A percentile compares a stretch with the other conserved stretches of the same genome.
phyloP scores from a whole-genome alignment of 345 rosid species.

The Citrus medica region DNA sequence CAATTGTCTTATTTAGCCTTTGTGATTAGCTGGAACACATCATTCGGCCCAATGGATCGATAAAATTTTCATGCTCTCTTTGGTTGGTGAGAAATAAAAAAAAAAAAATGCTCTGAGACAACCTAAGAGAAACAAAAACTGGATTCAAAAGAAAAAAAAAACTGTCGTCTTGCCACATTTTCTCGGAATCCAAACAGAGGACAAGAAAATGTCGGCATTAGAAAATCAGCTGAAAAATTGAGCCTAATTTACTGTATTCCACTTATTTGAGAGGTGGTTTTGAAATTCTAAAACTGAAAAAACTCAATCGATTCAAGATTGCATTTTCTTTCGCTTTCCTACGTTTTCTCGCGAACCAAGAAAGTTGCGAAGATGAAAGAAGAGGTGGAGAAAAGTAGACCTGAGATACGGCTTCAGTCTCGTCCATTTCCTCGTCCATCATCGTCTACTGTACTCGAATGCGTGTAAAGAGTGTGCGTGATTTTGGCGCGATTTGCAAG shows the following conservation, averaged over 20 bases:
- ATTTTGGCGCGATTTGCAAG: background rate
- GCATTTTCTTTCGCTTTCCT: background rate
- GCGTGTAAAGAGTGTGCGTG: background rate
- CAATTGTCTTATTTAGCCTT: background rate
- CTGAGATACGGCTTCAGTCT: slow-evolving; percentile 62
- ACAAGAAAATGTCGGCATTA: background rate
- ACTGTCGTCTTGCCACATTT: background rate
- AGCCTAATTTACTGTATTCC: background rate
- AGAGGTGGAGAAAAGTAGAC: slow-evolving; percentile 22
- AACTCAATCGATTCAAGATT: background rate
- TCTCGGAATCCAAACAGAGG: background rate
- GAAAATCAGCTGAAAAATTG: background rate
- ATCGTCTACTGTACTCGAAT: slow-evolving; percentile 10
- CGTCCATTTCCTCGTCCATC: slow-evolving; percentile 64
- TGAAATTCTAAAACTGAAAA: background rate
- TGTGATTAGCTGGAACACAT: background rate
- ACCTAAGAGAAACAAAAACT: background rate
- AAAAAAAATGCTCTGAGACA: background rate
- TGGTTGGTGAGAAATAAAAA: background rate
- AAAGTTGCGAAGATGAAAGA: slow-evolving; percentile 5
- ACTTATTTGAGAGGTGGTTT: background rate
- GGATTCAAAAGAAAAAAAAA: background rate
- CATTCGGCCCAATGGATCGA: background rate
- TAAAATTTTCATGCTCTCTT: background rate
- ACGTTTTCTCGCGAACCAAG: slow-evolving; percentile 26